Evolutionary conservation across 495 filamentous ascomycete genomes (phyloP), one percentile per base, ranked within the genome.

Genomic region (Cairneyella variabilis): DNA sequence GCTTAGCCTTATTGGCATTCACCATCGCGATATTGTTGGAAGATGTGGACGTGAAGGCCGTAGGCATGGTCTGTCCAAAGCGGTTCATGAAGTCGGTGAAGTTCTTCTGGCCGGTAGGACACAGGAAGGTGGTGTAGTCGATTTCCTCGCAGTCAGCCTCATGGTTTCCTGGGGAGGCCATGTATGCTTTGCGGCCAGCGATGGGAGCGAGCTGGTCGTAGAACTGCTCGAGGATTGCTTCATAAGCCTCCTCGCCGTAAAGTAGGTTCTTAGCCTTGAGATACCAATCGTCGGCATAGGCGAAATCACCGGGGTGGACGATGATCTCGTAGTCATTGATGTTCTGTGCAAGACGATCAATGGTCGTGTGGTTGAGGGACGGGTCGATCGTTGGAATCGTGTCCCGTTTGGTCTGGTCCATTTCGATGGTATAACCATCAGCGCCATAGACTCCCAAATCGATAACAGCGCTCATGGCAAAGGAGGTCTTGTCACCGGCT

Each of bases 331-430:
- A 83, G 61, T 78, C 71, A 41, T 83, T 62, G 34, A 80, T 68
- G 3, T 74, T 83, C 5, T 64, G 56, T 0, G 78, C 79, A 0
- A 85, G 71, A 18, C 74, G 75, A 18, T 68, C 72, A 56, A 83
- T 83, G 36, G 82, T 85, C 17, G 76, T 79, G 63, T 83, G 79
- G 66, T 83, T 82, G 4, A 83, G 69, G n/a, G 72, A 73, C 3
- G 81, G 81, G 18, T 76, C 62, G 34, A 83, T 62, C 18, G 57
- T 54, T 0, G 79, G 79, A 42, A 77, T 79, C 1, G 65, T 70
- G 54, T 80, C 77, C 25, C 71, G 67, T 63, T 79, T 83, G n/a
- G 66, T 64, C 53, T 69, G 63, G 50, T 76, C 68, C 51, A 60
- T 61, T 40, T 71, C 38, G 43, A 74, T 72, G 32, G 80, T 84